A percentile compares a stretch with the other conserved stretches of the same genome.
Evolutionary conservation across 2,329 filamentous ascomycete genomes (phyloP).

Genomic region (Chaetothyriales sp.): DNA sequence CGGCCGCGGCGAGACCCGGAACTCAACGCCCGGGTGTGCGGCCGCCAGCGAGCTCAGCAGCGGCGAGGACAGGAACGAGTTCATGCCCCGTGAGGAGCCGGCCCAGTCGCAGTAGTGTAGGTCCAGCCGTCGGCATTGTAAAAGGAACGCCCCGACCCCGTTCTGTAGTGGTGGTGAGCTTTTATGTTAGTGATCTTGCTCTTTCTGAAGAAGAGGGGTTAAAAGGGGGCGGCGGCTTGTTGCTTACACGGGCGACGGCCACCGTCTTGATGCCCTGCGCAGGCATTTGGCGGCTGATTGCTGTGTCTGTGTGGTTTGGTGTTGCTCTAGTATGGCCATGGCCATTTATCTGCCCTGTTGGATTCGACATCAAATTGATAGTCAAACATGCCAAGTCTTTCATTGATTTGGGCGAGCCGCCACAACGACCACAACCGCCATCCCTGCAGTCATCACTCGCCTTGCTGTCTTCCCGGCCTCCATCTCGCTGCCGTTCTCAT

Average conservation of each 20-base stretch:
- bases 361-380: not conserved
- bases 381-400: not conserved
- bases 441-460: not conserved
- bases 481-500: not conserved
- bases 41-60: slow-evolving; percentile 60
- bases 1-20: slow-evolving; percentile 81
- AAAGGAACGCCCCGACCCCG: slow-evolving; percentile 88
- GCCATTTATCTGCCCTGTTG: too few species aligned
- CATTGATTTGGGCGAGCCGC: not conserved
- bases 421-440: too few species aligned
- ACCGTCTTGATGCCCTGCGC: slow-evolving; percentile 37
- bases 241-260: slow-evolving; percentile 40
- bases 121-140: slow-evolving; percentile 90
- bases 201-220: not conserved
- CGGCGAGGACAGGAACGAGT: slow-evolving; percentile 40
- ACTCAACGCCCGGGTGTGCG: slow-evolving; percentile 74
- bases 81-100: slow-evolving; percentile 87
- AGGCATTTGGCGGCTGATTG: slow-evolving; percentile 24
- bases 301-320: not conserved
- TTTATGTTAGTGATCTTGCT: not conserved
- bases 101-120: slow-evolving; percentile 97
- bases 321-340: too few species aligned
- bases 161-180: slow-evolving; percentile 47
- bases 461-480: not conserved
- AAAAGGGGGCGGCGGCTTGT: not conserved